Conservation (phyloP, 2,329 filamentous ascomycete species). For the Phyllosticta ampelicida region DNA sequence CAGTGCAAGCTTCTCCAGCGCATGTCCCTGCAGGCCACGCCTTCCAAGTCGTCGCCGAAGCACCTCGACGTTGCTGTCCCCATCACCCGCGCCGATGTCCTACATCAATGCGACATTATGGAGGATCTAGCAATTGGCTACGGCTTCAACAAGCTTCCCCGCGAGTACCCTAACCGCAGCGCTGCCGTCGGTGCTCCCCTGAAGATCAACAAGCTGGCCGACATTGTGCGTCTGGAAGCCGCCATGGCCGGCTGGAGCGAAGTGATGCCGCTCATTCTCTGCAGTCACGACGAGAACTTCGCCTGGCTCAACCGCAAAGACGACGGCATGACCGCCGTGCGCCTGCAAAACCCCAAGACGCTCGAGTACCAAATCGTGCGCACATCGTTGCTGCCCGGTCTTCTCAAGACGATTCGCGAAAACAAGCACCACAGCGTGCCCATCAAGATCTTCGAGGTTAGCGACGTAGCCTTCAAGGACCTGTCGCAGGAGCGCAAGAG, state of each 20-base stretch:
- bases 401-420: constrained; percentile 87
- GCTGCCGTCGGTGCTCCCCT: constrained; percentile 79
- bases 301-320: constrained; percentile 85
- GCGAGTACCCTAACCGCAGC: constrained; percentile 74
- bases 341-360: constrained; percentile 86
- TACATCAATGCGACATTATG: constrained; percentile 98
- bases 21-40: constrained; percentile 78
- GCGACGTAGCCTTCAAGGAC: constrained; percentile 89
- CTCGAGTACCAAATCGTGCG: constrained; percentile 88
- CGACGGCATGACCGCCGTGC: constrained; percentile 71
- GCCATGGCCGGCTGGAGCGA: constrained; percentile 95
- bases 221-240: constrained; percentile 79
- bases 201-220: constrained; percentile 84
- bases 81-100: constrained; percentile 81
- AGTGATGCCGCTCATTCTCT: constrained; percentile 91
- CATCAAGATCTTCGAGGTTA: constrained; percentile 85
- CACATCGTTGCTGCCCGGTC: constrained; percentile 72
- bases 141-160: constrained; percentile 91
- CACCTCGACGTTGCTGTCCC: constrained; percentile 75
- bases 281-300: constrained; percentile 98
- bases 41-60: constrained; percentile 56
- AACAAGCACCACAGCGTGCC: constrained; percentile 84
- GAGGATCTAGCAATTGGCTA: constrained; percentile 95
- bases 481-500: constrained; percentile 68
- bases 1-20: constrained; percentile 73